Base-by-base conservation (phyloP, 495 filamentous ascomycete species). In the Talaromyces liani region DNA sequence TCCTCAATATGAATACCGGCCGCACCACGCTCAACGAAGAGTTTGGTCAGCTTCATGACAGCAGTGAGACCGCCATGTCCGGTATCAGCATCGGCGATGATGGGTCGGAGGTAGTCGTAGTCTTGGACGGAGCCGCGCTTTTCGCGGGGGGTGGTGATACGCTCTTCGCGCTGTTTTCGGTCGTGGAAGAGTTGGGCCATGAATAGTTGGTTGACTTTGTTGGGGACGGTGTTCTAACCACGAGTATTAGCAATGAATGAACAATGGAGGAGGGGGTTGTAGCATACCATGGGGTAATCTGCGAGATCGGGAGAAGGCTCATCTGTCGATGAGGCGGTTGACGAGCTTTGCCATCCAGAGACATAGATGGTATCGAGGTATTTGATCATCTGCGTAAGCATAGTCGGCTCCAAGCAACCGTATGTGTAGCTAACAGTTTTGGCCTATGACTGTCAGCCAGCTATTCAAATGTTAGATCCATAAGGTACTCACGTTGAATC, bases 171-270 rank as follows among this genome's bases (percentile, higher is more conserved):
- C 75, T 98, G 94, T 78, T 98, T 98, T 68, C 94, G 90, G 83
- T 98, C 95, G 77, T 98, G 94, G 87, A 98, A 98, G 62, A 97
- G 89, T 76, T 98, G 95, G 29, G 94, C 93, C 84, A 94, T 91
- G 83, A 92, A 98, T 36, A 98, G 87, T 69, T 98, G 94, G 68
- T 89, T 84, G 66, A 98, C 95, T 79, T 98, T 98, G 84, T 97
- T 96, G 51, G 94, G 94, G 18, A 98, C 94, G 51, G 95, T 98
- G 70, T 94, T 94, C 92, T 61, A 45, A 61, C 2, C 2, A 12
- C 24, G 25, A 58, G 20, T 36, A n/a, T 36, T 33, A 39, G 64
- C 49, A 58, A 25, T 34, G 7, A 9, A 36, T 2, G 16, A 55
- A 33, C 1, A 24, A 22, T 9, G 9, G 20, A 24, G 24, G 14